Base-by-base conservation (phyloP, 202 grass and related monocot genomes). In the Panicum hallii region DNA sequence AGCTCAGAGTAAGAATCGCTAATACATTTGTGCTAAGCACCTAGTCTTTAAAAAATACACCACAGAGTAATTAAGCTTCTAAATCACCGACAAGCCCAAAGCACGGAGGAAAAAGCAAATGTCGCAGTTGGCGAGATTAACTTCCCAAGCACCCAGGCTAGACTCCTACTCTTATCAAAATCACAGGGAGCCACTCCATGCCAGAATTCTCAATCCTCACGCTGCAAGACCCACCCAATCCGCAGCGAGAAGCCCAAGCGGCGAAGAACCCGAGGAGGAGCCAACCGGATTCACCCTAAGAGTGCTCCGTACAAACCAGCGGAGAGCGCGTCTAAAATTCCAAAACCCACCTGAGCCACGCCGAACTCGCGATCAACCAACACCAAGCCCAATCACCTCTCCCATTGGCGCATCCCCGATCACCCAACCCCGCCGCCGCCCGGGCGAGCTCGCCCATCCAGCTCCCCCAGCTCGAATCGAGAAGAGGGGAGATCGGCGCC, bases 31-130 rank as follows among this genome's bases (percentile, higher is more conserved):
- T 10, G 7, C 5, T 60, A 54, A 34, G 34, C 50, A 82, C 23
- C 40, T 11, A 49, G 44, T 57, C 26, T 70, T 76, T 56, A 42
- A 87, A 75, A 79, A 90, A 46, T 41, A 34, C 10, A 79, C 50
- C 0, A 38, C 5, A 6, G 5, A 48, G 75, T 65, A 69, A 83
- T 61, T 50, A 87, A 81, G 38, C 45, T 75, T 77, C 40, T 7
- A 81, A 87, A 66, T 72, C 26, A 87, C 52, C 52, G 9, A 32
- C 7, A 0, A 52, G 11, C 7, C 57, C 52, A 48, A 36, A 28
- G 34, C 48, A 85, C 11, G 74, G 14, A 74, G 60, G 34, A 67
- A 40, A 40, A 82, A 77, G 34, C 42, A 52, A 60, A 32, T 55
- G 14, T 4, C 30, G 16, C 48, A 77, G 3, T 43, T 11, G 17